Base-by-base conservation (phyloP, 768 basidiomycete species). In the Tephrocybe sp. region DNA sequence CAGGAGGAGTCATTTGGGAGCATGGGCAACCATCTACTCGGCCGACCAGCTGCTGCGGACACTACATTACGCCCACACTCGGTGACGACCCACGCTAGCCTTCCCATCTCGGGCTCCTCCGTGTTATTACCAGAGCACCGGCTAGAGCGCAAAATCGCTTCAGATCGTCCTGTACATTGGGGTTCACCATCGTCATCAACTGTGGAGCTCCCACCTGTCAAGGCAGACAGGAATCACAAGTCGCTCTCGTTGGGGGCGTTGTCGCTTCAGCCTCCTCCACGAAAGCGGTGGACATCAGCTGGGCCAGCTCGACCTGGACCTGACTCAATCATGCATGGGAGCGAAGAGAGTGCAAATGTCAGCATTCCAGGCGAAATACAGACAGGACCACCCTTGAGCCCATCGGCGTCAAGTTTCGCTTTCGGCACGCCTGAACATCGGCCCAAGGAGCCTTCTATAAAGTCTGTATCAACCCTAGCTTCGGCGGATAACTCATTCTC, bases 1-100 rank as follows among this genome's bases (percentile, higher is more conserved):
- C 64, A 62, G 11, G 72, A 83, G 47, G 83, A 83, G 14, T 84
- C 84, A 9, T 85, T 86, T 51, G 71, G 74, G 21, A 74, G 74
- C 32, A 80, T 72, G 57, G 81, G 83, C 8, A 79, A 67, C 33
- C 83, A 74, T 58, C 68, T 87, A 30, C 65, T 85, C 36, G 73
- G 70, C 54, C 71, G 78, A 33, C 68, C 73, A 20, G 74, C 66
- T 50, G 64, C 68, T 37, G 62, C 68, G 17, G 69, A 73, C 40
- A 54, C 56, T 26, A 64, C 64, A 51, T 48, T 55, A 56, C 63
- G 34, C 47, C 64, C 46, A 46, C 65, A 61, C 45, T 51, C 58
- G 28, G 53, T 63, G 5, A 49, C 53, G 11, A 55, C 59, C 54
- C 69, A 74, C 37, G 63, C 71, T 18, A 66, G 61, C 30, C 63